Evolutionary conservation across 495 filamentous ascomycete genomes (phyloP), one percentile per base, ranked within the genome.

Genomic region (Aspergillus heteromorphus): DNA sequence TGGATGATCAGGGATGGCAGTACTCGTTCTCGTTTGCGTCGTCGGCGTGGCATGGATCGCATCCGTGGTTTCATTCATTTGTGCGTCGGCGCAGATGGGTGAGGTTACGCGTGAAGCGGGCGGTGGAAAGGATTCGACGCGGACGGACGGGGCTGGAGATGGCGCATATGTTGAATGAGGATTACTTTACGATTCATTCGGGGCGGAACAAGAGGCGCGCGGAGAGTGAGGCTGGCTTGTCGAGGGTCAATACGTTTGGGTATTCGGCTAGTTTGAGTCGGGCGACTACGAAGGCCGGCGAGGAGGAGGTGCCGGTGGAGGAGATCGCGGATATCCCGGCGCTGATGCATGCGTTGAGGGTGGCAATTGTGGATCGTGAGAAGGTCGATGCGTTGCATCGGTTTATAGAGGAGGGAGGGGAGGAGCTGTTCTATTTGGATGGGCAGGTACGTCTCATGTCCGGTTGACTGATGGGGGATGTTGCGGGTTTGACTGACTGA

Each of bases 1-100:
- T 89, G 9, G 95, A 97, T 61, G 86, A 92, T 54, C 90, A 95
- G 56, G 95, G 95, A 2, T 99, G 95, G 95, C 82, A 92, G 62
- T 99, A 99, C 64, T 88, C 87, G 18, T 89, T 96, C 72, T 87
- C 84, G 55, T 99, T 97, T 61, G 69, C 74, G 2, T 84, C 80
- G 42, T 92, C 88, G 50, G 81, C 85, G 1, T 99, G 95, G 95
- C 95, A 97, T 71, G 88, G 91, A 6, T 87, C 87, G 23, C 86
- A 90, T 64, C 84, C 85, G 17, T 97, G 91, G 89, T 95, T 88
- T 65, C 89, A 91, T 69, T 92, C 88, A 2, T 97, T 92, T 71
- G 95, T 95, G 10, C 80, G 95, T 6, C 78, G 95, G 50, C 79
- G 95, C 55, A 80, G 90, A 14, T 99, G 95, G 95, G 82, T 95